Percentiles rank a stretch among this genome's conserved stretches.
Conservation (phyloP, 306 rosid genomes). For the Corylus avellana region DNA sequence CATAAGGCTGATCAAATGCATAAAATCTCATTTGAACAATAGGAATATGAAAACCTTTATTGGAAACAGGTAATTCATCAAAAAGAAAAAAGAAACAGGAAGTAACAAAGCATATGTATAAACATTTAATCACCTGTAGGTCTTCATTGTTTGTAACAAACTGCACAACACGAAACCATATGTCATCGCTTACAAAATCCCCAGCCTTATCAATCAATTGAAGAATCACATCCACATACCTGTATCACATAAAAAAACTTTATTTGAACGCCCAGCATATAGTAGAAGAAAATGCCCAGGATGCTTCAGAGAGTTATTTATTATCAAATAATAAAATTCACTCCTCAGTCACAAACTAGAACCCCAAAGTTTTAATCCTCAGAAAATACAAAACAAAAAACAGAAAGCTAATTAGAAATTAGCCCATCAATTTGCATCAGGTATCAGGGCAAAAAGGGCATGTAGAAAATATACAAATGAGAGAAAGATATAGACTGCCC, state of each 20-base stretch:
- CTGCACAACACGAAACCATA: conserved; percentile 99
- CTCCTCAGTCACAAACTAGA: not conserved
- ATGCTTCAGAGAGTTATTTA: not conserved
- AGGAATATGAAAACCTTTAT: conserved; percentile 8
- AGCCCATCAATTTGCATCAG: not conserved
- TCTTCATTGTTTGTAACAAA: conserved; percentile 99
- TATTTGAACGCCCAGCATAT: not conserved
- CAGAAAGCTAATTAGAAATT: not conserved
- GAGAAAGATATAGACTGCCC: not conserved
- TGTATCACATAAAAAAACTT: conserved; percentile 35
- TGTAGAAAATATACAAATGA: too few species aligned
- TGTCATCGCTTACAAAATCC: conserved; percentile 98
- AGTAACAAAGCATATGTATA: conserved; percentile 29
- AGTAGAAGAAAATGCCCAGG: not conserved
- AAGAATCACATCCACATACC: conserved; percentile 99
- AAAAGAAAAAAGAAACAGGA: conserved; percentile 10
- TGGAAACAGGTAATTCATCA: not conserved
- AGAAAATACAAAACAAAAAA: too few species aligned
- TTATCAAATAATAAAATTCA: not conserved
- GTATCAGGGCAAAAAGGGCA: too few species aligned
- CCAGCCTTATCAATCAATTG: conserved; percentile 99
- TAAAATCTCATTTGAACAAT: conserved; percentile 39
- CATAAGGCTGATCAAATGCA: conserved; percentile 84
- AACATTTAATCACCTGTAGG: conserved; percentile 72
- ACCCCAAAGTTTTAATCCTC: not conserved